Conservation (phyloP, 768 basidiomycete species). For the Lentinula detonsa region DNA sequence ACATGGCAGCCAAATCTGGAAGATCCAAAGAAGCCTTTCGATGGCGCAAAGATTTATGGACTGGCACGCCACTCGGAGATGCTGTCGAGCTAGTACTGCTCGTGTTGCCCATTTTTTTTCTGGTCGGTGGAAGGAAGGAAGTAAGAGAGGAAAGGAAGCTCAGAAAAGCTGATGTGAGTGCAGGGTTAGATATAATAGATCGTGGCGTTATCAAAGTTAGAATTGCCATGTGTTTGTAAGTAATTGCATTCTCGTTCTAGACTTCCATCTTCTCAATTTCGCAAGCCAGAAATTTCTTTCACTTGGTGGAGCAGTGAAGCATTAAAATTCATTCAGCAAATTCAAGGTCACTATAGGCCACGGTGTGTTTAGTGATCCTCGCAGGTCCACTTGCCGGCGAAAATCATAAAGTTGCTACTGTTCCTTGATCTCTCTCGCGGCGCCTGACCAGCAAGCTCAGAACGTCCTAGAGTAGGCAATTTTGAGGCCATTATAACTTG, state of each 20-base stretch:
- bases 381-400: no score
- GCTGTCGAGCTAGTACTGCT: background rate
- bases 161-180: background rate
- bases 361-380: no score
- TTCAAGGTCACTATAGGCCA: background rate
- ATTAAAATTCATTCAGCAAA: background rate
- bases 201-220: background rate
- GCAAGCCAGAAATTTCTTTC: no score
- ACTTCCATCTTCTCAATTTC: background rate
- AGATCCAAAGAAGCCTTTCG: conserved; percentile 2
- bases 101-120: background rate
- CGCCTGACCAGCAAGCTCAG: background rate
- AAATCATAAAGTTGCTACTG: background rate
- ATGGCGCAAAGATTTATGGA: conserved; percentile 1
- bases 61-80: background rate
- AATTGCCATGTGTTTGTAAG: background rate
- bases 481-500: no score
- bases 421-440: background rate
- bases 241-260: background rate
- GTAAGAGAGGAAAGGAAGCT: background rate
- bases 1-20: conserved; percentile 1
- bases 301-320: background rate
- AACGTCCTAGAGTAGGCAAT: no score
- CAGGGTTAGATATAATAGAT: background rate
- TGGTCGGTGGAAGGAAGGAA: background rate